phyloP scores from a whole-genome alignment of 306 rosid species.

The Dryas alaskensis region DNA sequence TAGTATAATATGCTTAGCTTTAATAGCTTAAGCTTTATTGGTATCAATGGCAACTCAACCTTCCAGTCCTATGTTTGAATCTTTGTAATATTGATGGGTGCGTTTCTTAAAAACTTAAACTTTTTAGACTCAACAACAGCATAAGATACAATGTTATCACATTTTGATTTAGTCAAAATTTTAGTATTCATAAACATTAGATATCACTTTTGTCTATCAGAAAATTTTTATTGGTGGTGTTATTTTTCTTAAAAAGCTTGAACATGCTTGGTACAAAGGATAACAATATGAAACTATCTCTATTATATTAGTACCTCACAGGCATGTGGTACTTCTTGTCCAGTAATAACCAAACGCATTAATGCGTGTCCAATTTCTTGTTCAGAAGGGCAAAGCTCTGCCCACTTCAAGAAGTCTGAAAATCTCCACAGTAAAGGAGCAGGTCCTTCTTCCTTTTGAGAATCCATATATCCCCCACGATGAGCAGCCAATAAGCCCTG shows the following conservation, averaged over 20 bases:
- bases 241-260: not conserved
- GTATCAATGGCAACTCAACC: not conserved
- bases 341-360: conserved; percentile 99
- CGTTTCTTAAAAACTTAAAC: not conserved
- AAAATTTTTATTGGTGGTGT: not conserved
- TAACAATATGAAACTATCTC: not conserved
- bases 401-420: conserved; percentile 98
- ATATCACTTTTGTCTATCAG: not conserved
- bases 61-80: not conserved
- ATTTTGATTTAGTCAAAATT: no score
- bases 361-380: conserved; percentile 95
- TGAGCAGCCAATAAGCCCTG: conserved; percentile 98
- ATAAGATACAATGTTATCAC: not conserved
- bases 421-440: conserved; percentile 93
- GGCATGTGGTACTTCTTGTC: conserved; percentile 97
- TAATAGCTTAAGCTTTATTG: not conserved
- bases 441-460: conserved; percentile 98
- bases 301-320: conserved; percentile 70
- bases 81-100: no score
- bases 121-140: not conserved
- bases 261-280: not conserved
- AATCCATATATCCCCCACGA: conserved; percentile 98
- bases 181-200: not conserved
- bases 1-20: not conserved
- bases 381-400: conserved; percentile 92